These are phyloP conservation scores for Pichia exigua DNA, from an alignment of 805 yeast species.

Conservation along the genomic window DNA sequence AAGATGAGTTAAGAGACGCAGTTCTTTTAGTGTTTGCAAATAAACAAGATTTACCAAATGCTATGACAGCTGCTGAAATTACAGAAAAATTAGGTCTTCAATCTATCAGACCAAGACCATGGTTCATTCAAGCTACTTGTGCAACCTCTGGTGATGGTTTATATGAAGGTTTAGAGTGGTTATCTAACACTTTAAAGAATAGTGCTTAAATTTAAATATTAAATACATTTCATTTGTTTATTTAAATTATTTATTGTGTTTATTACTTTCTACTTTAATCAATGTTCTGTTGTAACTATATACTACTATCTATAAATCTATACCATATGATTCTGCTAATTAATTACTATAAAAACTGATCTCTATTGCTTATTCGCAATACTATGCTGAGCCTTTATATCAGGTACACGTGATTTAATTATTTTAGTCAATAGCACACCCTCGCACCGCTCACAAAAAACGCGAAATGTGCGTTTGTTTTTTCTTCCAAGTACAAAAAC, in stretches of 20 bases:
- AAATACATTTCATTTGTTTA: neutral
- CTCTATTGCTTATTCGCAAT: too few relatives aligned
- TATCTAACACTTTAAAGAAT: conserved; percentile 81
- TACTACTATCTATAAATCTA: neutral
- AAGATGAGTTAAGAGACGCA: conserved; percentile 96
- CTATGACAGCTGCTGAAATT: conserved; percentile 98
- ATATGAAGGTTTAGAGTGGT: conserved; percentile 97
- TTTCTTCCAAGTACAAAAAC: neutral
- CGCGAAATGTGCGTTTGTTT: neutral
- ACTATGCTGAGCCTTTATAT: neutral
- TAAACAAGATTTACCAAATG: conserved; percentile 98
- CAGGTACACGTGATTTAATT: neutral
- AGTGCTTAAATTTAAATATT: conserved; percentile 27
- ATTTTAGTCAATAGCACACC: neutral
- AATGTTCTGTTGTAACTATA: neutral
- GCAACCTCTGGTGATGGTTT: conserved; percentile 99
- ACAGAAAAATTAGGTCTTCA: conserved; percentile 95
- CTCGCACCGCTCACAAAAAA: neutral
- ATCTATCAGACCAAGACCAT: conserved; percentile 96
- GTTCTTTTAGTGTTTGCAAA: conserved; percentile 92
- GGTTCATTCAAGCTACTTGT: conserved; percentile 99
- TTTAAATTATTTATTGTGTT: neutral
- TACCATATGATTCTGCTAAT: neutral
- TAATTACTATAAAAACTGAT: neutral
- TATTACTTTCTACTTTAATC: neutral